Evolutionary conservation across 768 basidiomycete species (phyloP).

Genomic region (Termitomyces sp.): DNA sequence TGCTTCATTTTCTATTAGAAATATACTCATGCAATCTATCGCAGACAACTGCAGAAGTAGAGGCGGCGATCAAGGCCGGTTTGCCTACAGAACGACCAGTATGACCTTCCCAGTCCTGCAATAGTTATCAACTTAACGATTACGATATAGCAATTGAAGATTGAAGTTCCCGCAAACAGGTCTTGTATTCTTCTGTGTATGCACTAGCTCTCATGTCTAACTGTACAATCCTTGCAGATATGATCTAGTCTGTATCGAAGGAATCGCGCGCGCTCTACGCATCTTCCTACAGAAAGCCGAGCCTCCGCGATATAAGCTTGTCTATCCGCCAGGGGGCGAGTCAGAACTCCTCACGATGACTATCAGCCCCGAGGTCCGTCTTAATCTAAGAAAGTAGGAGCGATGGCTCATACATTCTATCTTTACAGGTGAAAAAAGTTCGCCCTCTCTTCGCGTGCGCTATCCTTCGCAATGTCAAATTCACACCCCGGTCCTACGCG

Average conservation of each 20-base stretch:
- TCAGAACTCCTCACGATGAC: slow-evolving; percentile 61
- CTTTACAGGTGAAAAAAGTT: slow-evolving; percentile 66
- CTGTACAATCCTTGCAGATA: slow-evolving; percentile 54
- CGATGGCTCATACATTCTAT: neutral
- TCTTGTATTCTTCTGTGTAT: slow-evolving; percentile 18
- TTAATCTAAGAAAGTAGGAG: neutral
- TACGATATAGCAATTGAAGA: slow-evolving; percentile 82
- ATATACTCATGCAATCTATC: neutral
- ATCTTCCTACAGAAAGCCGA: slow-evolving; percentile 73
- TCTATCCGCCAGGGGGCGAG: slow-evolving; percentile 69
- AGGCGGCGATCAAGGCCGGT: slow-evolving; percentile 78
- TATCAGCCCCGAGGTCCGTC: slow-evolving; percentile 68
- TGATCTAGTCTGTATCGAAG: slow-evolving; percentile 96
- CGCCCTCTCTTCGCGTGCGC: slow-evolving; percentile 92
- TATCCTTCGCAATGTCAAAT: slow-evolving; percentile 84
- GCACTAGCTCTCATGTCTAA: neutral
- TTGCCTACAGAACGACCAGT: slow-evolving; percentile 84
- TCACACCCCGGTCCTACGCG: slow-evolving; percentile 85
- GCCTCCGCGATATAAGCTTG: slow-evolving; percentile 70
- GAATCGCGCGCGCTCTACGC: slow-evolving; percentile 82
- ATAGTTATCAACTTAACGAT: neutral
- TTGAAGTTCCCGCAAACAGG: slow-evolving; percentile 99
- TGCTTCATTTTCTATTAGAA: neutral
- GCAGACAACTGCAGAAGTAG: slow-evolving; percentile 87
- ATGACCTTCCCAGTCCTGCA: slow-evolving; percentile 21